Conservation (phyloP, 495 filamentous ascomycete genomes). For the Aspergillus mulundensis region DNA sequence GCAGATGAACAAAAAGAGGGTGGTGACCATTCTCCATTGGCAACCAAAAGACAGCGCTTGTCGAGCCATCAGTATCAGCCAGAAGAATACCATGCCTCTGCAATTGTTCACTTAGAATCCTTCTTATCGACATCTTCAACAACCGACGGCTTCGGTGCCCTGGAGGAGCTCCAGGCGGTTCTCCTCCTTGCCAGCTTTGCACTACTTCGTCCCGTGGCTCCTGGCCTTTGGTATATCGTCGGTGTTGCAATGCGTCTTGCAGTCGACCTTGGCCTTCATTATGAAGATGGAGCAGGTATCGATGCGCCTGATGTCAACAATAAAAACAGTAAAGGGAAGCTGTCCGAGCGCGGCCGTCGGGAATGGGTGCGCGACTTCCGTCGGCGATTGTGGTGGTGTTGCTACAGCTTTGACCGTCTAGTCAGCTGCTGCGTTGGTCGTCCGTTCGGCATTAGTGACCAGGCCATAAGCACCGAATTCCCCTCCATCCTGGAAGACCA, state of each 20-base stretch:
- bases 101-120: conserved; percentile 84
- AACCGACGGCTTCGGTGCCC: conserved; percentile 64
- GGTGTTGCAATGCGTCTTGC: conserved; percentile 87
- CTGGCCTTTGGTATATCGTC: conserved; percentile 95
- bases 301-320: conserved; percentile 32
- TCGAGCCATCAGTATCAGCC: conserved; percentile 73
- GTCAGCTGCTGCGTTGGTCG: conserved; percentile 89
- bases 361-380: conserved; percentile 87
- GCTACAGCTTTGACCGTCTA: conserved; percentile 88
- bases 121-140: conserved; percentile 68
- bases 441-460: conserved; percentile 89
- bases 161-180: conserved; percentile 92
- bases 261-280: conserved; percentile 88
- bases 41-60: conserved; percentile 48
- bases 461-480: conserved; percentile 91
- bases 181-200: conserved; percentile 88
- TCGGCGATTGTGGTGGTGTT: conserved; percentile 92
- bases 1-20: conserved; percentile 33
- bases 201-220: conserved; percentile 82
- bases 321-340: conserved; percentile 23
- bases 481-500: conserved; percentile 81
- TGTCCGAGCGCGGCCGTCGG: conserved; percentile 63
- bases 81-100: conserved; percentile 93
- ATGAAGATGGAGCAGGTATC: conserved; percentile 79
- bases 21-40: conserved; percentile 28